Base-by-base conservation (phyloP, 306 rosid species). In the Malus orientalis region DNA sequence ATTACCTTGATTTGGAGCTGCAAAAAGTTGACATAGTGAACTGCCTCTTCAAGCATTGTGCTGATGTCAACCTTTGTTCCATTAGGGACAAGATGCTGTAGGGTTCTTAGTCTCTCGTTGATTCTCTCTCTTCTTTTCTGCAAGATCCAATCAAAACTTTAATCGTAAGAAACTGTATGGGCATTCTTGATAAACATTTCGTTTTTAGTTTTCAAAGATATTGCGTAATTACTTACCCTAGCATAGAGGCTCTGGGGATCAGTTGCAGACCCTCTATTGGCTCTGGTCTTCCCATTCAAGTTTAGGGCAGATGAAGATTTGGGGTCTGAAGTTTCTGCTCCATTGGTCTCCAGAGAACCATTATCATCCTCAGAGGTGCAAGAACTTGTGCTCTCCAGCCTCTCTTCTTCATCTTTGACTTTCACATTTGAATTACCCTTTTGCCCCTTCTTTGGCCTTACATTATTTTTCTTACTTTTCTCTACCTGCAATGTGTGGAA, bases 51-150 rank as follows among this genome's bases (percentile, higher is more conserved):
- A 47, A 95, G 96, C 98, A 95, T 95, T 54, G 98, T 95, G 85
- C 98, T 95, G 59, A 95, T 90, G 82, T 95, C 98, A 67, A 95
- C 98, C 94, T 94, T 91, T 18, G 96, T 92, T 82, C 99, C 99
- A 23, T 89, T 95, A 8, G 99, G 99, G 51, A 95, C 93, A 79
- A 95, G 91, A 72, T 82, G 85, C 78, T 92, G 99, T 22, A 95
- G 76, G 70, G 88, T 88, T 88, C 83, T 88, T 66, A 95, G 61
- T 30, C 99, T 76, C 44, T 90, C 97, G 69, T 92, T 95, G 60
- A 95, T 95, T 76, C 89, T 90, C 80, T 95, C 97, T 38, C 98
- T 92, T 81, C 99, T 87, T 86, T 90, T 95, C 99, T 95, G 93
- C 80, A 75, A 79, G 51, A 63, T 62, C 12, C n/a, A 30, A 74